Base-by-base conservation (phyloP, 2,329 filamentous ascomycete genomes). In the Xylariaceae sp. region DNA sequence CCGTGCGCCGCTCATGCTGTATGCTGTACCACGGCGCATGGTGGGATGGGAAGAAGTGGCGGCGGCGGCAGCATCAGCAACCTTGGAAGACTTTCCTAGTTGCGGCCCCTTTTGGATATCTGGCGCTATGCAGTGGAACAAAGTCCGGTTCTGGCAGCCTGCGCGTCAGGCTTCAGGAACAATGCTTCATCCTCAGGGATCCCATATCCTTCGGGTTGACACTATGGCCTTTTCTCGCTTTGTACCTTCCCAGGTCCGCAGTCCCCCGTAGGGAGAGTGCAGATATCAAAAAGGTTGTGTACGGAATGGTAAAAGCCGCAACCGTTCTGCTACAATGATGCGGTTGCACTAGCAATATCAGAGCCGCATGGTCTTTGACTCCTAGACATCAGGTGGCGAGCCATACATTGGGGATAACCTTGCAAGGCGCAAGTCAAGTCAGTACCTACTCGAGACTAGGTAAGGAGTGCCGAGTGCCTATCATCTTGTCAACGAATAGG, bases 401-500 rank as follows among this genome's bases (percentile, higher is more conserved):
- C 34, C 1, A 50, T 36, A 7, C 3, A 16, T n/a, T 3, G 15
- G 12, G 39, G 15, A 26, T 1, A 16, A 46, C 34, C 6, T 39
- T 13, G 21, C 12, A 44, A 15, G 15, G 18, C n/a, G 22, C 10
- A 12, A 37, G 16, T 15, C 12, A 36, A 16, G 13, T 30, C 18
- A n/a, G 16, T 41, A 3, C 9, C 5, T 12, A 15, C 15, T 43
- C 46, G 9, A 4, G 6, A 47, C 16, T 9, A 30, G 7, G 6
- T 22, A 15, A n/a, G 29, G 13, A 15, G 15, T 19, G 16, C 30
- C 37, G 22, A 18, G 47, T 12, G 32, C 10, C 9, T 10, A 4
- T 34, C 32, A 12, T 41, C 19, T 47, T 9, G 30, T 46, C 30
- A 47, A 43, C 50, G 36, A 58, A 52, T 56, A 50, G 50, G 50